These are phyloP conservation scores for Eucalyptus decipiens DNA, from an alignment of 345 rosid genomes.

Conservation along the genomic window DNA sequence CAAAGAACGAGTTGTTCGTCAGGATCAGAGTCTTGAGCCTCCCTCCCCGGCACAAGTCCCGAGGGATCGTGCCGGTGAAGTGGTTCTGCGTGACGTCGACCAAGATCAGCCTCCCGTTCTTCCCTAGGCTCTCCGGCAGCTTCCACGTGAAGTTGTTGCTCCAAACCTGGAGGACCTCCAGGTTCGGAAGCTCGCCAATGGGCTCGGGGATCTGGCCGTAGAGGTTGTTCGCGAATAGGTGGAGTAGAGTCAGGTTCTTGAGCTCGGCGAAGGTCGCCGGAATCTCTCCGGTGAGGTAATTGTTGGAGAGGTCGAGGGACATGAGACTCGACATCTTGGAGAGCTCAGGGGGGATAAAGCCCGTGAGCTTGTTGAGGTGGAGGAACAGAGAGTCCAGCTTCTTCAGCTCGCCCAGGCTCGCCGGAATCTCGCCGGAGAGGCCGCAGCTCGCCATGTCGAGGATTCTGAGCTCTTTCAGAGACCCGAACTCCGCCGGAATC, in stretches of 20 bases:
- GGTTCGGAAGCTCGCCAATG: constrained; percentile 61
- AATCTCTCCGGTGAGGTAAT: constrained; percentile 60
- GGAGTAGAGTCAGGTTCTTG: constrained; percentile 37
- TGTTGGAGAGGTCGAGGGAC: constrained; percentile 68
- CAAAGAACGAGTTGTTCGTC: constrained; percentile 60
- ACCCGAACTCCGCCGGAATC: constrained; percentile 69
- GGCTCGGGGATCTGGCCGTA: constrained; percentile 54
- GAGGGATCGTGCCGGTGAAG: constrained; percentile 64
- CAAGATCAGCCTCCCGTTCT: constrained; percentile 36
- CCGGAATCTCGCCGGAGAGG: constrained; percentile 68
- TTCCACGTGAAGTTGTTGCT: constrained; percentile 64
- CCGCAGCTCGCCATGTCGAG: constrained; percentile 72
- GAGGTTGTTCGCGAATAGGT: constrained; percentile 58
- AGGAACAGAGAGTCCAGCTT: constrained; percentile 59
- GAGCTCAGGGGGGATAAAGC: constrained; percentile 58
- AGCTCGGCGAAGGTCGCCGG: constrained; percentile 45
- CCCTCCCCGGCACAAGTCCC: constrained; percentile 64
- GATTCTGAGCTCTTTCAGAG: constrained; percentile 28
- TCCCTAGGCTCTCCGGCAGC: constrained; percentile 63
- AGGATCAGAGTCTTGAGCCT: constrained; percentile 35
- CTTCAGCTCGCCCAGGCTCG: constrained; percentile 41
- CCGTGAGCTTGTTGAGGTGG: constrained; percentile 66
- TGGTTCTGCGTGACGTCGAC: constrained; percentile 65
- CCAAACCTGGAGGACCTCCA: constrained; percentile 60
- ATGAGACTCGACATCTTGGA: constrained; percentile 50